These are phyloP conservation scores for Pyrenula aspistea DNA, from an alignment of 495 filamentous ascomycete genomes.

Conservation along the genomic window DNA sequence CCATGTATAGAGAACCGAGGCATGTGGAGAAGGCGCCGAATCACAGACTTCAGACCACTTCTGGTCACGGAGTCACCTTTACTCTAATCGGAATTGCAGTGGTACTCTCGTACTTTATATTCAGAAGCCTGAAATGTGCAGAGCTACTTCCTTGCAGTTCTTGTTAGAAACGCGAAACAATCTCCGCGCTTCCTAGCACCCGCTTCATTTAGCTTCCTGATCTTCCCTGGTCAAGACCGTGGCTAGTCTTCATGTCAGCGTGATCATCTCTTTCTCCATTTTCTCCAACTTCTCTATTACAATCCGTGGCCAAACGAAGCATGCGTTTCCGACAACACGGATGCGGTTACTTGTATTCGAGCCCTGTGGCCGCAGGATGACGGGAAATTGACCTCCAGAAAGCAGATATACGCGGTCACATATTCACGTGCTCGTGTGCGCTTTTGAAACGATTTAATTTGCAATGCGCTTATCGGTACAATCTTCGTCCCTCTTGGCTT, in stretches of 20 bases:
- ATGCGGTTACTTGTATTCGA: neutral
- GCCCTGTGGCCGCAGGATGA: neutral
- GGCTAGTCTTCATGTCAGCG: neutral
- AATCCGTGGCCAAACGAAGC: neutral
- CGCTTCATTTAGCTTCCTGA: no score
- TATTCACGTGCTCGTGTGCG: neutral
- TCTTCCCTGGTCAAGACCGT: no score
- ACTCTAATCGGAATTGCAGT: no score
- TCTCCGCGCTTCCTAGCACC: neutral
- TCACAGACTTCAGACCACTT: no score
- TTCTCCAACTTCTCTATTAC: neutral
- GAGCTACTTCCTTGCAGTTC: neutral
- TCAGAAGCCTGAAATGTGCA: no score
- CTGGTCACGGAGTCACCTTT: no score
- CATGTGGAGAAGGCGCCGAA: neutral
- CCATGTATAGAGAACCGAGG: neutral
- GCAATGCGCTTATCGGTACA: no score
- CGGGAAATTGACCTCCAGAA: neutral
- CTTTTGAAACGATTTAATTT: no score
- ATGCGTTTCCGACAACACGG: neutral
- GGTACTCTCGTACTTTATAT: no score
- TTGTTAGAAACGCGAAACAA: neutral
- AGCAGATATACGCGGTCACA: neutral
- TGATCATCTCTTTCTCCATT: neutral
- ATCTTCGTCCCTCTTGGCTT: no score